Evolutionary conservation across 1,139 yeast species (phyloP).

Genomic region (Debaryomycetaceae sp.): DNA sequence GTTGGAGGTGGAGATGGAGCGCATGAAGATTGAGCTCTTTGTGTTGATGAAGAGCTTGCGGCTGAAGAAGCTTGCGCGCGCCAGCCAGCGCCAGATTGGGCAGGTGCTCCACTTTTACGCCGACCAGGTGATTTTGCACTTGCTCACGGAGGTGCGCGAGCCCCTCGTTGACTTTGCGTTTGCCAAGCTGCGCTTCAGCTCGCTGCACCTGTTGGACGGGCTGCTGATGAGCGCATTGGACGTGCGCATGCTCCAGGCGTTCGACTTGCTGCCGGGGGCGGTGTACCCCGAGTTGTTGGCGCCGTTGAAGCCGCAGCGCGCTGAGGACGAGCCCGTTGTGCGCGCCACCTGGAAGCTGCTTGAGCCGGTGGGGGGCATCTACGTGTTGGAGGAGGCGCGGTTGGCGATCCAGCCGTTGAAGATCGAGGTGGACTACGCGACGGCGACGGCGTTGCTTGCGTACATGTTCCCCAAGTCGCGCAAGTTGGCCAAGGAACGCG

Average conservation of each 20-base stretch:
- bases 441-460: slow-evolving; percentile 57
- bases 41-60: slow-evolving; percentile 67
- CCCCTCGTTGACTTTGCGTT: slow-evolving; percentile 75
- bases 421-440: slow-evolving; percentile 66
- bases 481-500: neutral
- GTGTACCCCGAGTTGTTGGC: slow-evolving; percentile 69
- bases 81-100: neutral
- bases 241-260: slow-evolving; percentile 64
- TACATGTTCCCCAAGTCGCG: slow-evolving; percentile 57
- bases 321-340: slow-evolving; percentile 34
- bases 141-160: slow-evolving; percentile 53
- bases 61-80: slow-evolving; percentile 34
- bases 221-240: slow-evolving; percentile 59
- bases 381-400: slow-evolving; percentile 43
- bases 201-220: slow-evolving; percentile 51
- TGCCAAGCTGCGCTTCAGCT: slow-evolving; percentile 56
- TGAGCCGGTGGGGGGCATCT: slow-evolving; percentile 83
- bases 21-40: slow-evolving; percentile 53
- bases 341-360: slow-evolving; percentile 66
- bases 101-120: slow-evolving; percentile 38
- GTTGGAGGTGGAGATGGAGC: slow-evolving; percentile 56
- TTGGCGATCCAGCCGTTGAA: slow-evolving; percentile 65
- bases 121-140: slow-evolving; percentile 69
- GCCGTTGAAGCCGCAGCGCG: slow-evolving; percentile 33
- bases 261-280: slow-evolving; percentile 59